Evolutionary conservation across 331 rosid genomes (phyloP).

Genomic region (Malus hybrid): DNA sequence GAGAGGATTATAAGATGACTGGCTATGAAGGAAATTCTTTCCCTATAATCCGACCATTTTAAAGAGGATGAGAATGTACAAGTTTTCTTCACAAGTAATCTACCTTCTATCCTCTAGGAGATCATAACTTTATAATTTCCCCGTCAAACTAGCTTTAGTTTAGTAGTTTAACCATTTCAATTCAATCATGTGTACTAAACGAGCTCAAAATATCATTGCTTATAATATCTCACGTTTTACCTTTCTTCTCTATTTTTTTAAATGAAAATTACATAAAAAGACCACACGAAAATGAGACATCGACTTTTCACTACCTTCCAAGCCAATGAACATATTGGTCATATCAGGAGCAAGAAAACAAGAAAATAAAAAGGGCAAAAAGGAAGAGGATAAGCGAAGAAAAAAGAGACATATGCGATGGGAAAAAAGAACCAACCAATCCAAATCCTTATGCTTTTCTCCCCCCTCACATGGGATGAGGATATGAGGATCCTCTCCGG

Average conservation of each 20-base stretch:
- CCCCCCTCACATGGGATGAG: neutral
- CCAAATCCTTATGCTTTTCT: slow-evolving; percentile 5
- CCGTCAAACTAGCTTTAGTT: neutral
- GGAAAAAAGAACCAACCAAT: slow-evolving; percentile 8
- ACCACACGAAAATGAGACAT: slow-evolving; percentile 1
- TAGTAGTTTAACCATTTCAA: neutral
- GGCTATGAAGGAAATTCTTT: neutral
- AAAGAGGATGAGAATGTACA: too few species aligned
- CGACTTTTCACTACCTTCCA: slow-evolving; percentile 12
- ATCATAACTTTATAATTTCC: neutral
- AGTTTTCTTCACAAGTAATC: neutral
- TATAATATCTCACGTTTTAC: neutral
- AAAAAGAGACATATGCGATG: neutral
- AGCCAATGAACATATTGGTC: slow-evolving; percentile 3
- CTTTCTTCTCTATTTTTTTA: too few species aligned
- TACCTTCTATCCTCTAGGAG: neutral
- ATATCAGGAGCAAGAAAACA: slow-evolving; percentile 7
- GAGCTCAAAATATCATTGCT: neutral
- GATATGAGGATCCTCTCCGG: too few species aligned
- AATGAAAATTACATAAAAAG: neutral
- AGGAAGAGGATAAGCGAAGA: slow-evolving; percentile 15
- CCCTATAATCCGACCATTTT: too few species aligned
- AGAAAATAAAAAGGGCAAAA: slow-evolving; percentile 5
- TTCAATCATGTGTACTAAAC: neutral
- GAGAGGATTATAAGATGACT: neutral